These are phyloP conservation scores for Phaffomyces opuntiae DNA, from an alignment of 805 yeast genomes.

Conservation along the genomic window DNA sequence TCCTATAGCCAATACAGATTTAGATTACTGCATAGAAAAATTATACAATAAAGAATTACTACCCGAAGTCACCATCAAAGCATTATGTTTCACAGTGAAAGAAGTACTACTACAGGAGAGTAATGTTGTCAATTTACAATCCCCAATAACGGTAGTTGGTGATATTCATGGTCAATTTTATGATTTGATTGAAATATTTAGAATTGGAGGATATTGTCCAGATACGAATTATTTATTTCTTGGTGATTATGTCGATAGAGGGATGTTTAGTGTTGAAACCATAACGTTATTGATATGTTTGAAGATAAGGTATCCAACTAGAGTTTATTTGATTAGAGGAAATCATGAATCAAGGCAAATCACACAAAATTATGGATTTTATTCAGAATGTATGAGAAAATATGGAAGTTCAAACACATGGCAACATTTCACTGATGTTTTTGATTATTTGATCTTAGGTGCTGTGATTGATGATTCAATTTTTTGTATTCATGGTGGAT, in stretches of 20 bases:
- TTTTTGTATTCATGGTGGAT: conserved; percentile 95
- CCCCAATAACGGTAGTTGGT: conserved; percentile 94
- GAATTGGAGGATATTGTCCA: conserved; percentile 90
- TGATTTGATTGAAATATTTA: conserved; percentile 85
- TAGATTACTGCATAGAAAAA: conserved; percentile 66
- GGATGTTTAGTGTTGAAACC: conserved; percentile 90
- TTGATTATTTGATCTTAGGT: conserved; percentile 83
- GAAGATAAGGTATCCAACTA: conserved; percentile 79
- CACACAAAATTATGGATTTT: conserved; percentile 95
- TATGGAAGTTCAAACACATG: conserved; percentile 80
- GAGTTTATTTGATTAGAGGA: conserved; percentile 82
- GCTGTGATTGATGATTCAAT: conserved; percentile 86
- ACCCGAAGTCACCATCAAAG: conserved; percentile 63
- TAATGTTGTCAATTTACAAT: conserved; percentile 73
- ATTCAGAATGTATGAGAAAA: conserved; percentile 87
- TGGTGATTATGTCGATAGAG: conserved; percentile 96
- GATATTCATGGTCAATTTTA: conserved; percentile 98
- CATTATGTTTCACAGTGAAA: conserved; percentile 74
- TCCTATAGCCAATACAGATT: conserved; percentile 28
- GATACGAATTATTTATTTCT: conserved; percentile 87
- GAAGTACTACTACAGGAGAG: conserved; percentile 74
- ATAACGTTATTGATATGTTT: conserved; percentile 75
- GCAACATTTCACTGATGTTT: conserved; percentile 84
- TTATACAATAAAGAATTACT: conserved; percentile 57
- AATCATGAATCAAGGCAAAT: conserved; percentile 96